Conservation (phyloP, 2,329 filamentous ascomycete species). For the Colletotrichum liaoningense region DNA sequence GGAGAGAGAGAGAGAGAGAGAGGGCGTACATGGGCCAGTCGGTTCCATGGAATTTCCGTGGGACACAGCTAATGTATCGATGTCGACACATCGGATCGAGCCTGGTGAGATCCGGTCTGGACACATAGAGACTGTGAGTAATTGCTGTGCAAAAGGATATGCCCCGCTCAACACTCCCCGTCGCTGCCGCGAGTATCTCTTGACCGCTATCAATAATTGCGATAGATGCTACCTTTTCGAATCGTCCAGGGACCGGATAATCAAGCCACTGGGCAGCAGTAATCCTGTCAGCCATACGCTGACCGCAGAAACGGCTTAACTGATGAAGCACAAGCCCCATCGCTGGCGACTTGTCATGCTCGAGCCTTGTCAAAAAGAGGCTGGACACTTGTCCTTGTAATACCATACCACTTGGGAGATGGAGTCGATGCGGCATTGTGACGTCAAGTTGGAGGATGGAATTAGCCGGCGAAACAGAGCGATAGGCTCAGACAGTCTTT, state of each 20-base stretch:
- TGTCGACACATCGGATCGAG: not conserved
- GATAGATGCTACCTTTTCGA: not conserved
- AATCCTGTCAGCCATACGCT: not conserved
- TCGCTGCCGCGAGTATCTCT: not conserved
- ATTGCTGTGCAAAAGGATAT: not conserved
- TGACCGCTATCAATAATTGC: not conserved
- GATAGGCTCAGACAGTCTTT: not conserved
- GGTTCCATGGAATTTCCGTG: not conserved
- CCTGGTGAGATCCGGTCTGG: not conserved
- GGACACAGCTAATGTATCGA: not conserved
- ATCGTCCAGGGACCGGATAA: not conserved
- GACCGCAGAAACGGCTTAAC: not conserved
- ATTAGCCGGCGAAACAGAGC: no score
- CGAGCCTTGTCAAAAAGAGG: not conserved
- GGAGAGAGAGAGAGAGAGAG: no score
- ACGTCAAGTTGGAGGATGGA: not conserved
- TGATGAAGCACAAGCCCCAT: not conserved
- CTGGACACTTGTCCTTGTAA: not conserved
- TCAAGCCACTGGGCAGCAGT: not conserved
- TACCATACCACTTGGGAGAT: not conserved
- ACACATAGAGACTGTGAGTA: not conserved
- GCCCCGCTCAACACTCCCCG: not conserved
- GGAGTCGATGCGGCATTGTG: not conserved
- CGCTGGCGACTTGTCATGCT: not conserved
- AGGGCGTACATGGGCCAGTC: slow-evolving; percentile 9